Percentiles rank a stretch among this genome's conserved stretches.
phyloP scores from a whole-genome alignment of 495 filamentous ascomycete genomes.

The Paragyromitra xinjiangensis region DNA sequence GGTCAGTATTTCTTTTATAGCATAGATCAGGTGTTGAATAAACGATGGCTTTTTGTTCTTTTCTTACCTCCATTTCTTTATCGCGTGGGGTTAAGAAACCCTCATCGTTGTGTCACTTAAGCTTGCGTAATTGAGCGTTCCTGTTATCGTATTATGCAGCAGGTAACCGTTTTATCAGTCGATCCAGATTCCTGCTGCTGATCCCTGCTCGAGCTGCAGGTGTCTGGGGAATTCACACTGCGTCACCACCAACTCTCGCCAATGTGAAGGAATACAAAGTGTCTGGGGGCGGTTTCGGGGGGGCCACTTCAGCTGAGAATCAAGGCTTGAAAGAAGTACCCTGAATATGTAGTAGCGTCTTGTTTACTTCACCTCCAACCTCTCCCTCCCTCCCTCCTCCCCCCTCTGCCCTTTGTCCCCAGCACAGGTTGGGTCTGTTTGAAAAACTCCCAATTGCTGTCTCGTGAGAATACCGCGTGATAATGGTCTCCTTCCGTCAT shows the following conservation, averaged over 20 bases:
- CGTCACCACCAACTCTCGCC: slow-evolving; percentile 17
- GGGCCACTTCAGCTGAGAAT: slow-evolving; percentile 6
- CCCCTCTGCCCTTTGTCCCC: not conserved
- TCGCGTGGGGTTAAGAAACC: too few species aligned
- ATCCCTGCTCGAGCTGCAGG: slow-evolving; percentile 20
- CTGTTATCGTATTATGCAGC: not conserved
- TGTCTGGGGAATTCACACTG: slow-evolving; percentile 26
- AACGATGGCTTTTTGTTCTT: too few species aligned
- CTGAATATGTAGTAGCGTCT: not conserved
- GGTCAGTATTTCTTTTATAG: not conserved
- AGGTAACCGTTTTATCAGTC: not conserved
- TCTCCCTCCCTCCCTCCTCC: not conserved
- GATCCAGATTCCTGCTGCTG: slow-evolving; percentile 22
- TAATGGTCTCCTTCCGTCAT: slow-evolving; percentile 45
- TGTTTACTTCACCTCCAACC: not conserved
- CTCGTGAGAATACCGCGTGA: slow-evolving; percentile 23
- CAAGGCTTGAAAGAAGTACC: not conserved
- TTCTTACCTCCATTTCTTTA: not conserved
- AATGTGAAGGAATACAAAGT: not conserved
- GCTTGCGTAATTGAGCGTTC: not conserved
- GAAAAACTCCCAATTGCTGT: slow-evolving; percentile 5
- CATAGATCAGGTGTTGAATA: too few species aligned
- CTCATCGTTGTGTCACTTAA: not conserved
- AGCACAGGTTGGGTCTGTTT: not conserved
- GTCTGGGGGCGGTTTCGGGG: too few species aligned